Evolutionary conservation across 164 flowering plant genomes (phyloP).

Genomic region (Hamamelis virginiana): DNA sequence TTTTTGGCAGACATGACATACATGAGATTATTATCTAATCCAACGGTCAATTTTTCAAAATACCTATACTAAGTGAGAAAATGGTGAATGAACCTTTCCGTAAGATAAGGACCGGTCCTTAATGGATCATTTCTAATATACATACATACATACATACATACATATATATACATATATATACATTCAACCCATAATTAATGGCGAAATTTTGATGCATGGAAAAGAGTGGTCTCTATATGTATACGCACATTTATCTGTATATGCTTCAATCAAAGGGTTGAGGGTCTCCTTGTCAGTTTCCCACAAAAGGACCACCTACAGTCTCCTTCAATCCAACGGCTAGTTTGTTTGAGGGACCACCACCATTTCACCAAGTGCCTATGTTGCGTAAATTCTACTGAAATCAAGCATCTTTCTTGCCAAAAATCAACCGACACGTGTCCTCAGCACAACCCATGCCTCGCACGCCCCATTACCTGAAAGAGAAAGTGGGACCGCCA

Average conservation of each 20-base stretch:
- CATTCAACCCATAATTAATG: no score
- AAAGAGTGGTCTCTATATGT: neutral
- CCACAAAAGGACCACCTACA: neutral
- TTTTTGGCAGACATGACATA: no score
- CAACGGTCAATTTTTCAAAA: no score
- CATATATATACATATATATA: no score
- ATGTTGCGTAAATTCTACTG: neutral
- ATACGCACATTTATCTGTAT: no score
- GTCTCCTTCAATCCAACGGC: neutral
- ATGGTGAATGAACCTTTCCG: no score
- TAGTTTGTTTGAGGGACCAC: neutral
- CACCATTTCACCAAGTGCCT: neutral
- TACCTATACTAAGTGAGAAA: no score
- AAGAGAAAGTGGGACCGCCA: neutral
- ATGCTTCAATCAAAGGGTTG: neutral
- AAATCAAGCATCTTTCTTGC: neutral
- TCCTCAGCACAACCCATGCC: neutral
- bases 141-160: no score
- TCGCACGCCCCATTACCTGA: neutral
- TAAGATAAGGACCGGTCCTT: no score
- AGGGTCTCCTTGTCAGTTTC: neutral
- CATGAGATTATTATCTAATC: no score
- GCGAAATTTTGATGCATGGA: neutral
- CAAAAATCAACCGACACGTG: slow-evolving; percentile 3
- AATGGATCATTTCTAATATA: no score